Base-by-base conservation (phyloP, 345 rosid species). In the Triadica sebifera region DNA sequence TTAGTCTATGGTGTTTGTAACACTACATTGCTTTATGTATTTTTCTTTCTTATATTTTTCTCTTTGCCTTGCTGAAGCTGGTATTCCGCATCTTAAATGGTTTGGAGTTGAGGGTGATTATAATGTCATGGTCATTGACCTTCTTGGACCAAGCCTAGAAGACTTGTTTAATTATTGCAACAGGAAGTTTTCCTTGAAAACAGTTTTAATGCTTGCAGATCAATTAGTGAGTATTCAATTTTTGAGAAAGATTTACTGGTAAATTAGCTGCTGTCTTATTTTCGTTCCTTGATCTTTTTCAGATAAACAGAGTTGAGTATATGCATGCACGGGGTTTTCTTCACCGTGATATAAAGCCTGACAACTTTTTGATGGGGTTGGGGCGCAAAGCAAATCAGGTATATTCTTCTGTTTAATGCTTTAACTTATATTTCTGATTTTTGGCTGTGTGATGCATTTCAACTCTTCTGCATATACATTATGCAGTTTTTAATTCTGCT, bases 261-360 rank as follows among this genome's bases (percentile, higher is more conserved):
- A 51, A 56, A 47, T 25, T 60, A 19, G 13, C 34, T 46, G 67
- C 29, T 53, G 49, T 74, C 29, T 65, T 20, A 50, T 25, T 45
- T 25, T 39, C 74, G 66, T 74, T 67, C 72, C 16, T 17, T 74
- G 46, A 37, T 57, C 77, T 57, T 51, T 16, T 79, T 19, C 81
- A 91, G 97, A 86, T 91, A 78, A 90, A 85, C 76, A 88, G 97
- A 77, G 93, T 91, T 69, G 97, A 90, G 52, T 88, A 74, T 77
- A 85, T 90, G 93, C 97, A 91, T 73, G 79, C 82, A 38, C 82
- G 90, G 47, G 91, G 91, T 65, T 90, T 91, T 78, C 94, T 91
- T 84, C 97, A 91, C 77, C 97, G 97, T 75, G 94, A 91, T 76
- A 91, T 91, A 72, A 91, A 91, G 84, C 97, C 97, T 72, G 97